phyloP scores from a whole-genome alignment of 176 grass and related monocot genomes.

The Musa acuminata region DNA sequence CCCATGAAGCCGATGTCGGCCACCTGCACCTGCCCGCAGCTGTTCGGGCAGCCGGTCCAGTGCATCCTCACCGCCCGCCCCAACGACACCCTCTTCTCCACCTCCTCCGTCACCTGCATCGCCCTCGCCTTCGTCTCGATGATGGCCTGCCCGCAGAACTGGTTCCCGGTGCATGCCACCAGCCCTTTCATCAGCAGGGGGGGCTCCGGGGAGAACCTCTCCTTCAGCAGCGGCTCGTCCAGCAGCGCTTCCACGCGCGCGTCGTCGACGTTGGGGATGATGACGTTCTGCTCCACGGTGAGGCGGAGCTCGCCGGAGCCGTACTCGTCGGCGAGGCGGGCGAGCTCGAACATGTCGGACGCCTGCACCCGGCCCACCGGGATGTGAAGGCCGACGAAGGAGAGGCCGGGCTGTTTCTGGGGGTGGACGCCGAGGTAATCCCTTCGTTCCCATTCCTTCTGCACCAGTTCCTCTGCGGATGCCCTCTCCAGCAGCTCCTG shows the following conservation, averaged over 20 bases:
- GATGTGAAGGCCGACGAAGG: constrained; percentile 64
- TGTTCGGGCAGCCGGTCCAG: constrained; percentile 78
- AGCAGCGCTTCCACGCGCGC: constrained; percentile 38
- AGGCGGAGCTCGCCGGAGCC: constrained; percentile 70
- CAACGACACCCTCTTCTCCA: constrained; percentile 56
- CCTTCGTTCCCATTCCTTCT: constrained; percentile 57
- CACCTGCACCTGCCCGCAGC: constrained; percentile 91
- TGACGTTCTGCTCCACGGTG: constrained; percentile 88
- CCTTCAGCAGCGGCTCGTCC: constrained; percentile 48
- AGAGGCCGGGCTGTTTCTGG: constrained; percentile 65
- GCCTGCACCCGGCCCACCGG: constrained; percentile 68
- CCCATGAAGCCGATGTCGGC: constrained; percentile 97
- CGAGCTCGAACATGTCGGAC: constrained; percentile 73
- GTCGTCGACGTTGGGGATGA: constrained; percentile 73
- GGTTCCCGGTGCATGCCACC: constrained; percentile 78
- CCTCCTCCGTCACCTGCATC: constrained; percentile 66
- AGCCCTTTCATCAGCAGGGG: constrained; percentile 58
- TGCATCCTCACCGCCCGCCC: constrained; percentile 58
- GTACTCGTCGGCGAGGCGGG: constrained; percentile 71
- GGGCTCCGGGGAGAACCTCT: constrained; percentile 48
- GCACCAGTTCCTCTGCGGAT: constrained; percentile 41
- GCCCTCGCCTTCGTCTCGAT: constrained; percentile 85
- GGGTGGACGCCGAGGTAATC: constrained; percentile 72
- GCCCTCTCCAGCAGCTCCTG: constrained; percentile 40
- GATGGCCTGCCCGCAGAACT: constrained; percentile 96